Evolutionary conservation across 805 yeast genomes (phyloP).

Genomic region (Saccharomycopsis sp.): DNA sequence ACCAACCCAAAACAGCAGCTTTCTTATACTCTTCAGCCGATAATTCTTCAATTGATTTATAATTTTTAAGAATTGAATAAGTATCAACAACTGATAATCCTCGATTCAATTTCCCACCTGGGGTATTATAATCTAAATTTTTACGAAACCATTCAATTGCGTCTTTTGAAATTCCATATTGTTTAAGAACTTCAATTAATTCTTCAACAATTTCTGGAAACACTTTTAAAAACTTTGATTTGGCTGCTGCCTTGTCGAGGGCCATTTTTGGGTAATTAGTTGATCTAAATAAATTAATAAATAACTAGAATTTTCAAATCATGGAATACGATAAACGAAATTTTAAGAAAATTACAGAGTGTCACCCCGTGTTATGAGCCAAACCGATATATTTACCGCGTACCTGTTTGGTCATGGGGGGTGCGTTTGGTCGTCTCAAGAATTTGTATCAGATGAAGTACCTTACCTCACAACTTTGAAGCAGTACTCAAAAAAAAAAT

Average conservation of each 20-base stretch:
- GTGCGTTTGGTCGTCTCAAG: too few species aligned
- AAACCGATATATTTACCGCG: too few species aligned
- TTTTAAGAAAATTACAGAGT: too few species aligned
- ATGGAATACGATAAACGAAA: too few species aligned
- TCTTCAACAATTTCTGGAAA: slow-evolving; percentile 79
- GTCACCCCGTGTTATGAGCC: too few species aligned
- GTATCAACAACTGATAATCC: slow-evolving; percentile 95
- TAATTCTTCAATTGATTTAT: slow-evolving; percentile 51
- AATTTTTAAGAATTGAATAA: slow-evolving; percentile 68
- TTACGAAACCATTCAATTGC: slow-evolving; percentile 81
- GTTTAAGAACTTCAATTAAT: slow-evolving; percentile 49
- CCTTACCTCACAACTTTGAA: too few species aligned
- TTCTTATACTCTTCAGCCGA: slow-evolving; percentile 65
- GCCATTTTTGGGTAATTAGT: too few species aligned
- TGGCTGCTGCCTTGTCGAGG: slow-evolving; percentile 28
- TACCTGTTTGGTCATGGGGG: too few species aligned
- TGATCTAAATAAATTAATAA: too few species aligned
- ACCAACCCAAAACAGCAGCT: slow-evolving; percentile 91
- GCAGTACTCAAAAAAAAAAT: too few species aligned
- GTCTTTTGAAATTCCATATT: slow-evolving; percentile 76
- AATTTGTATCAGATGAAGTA: too few species aligned
- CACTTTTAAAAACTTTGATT: slow-evolving; percentile 51
- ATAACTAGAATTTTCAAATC: too few species aligned
- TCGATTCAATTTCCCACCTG: slow-evolving; percentile 95
- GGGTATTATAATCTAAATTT: slow-evolving; percentile 75